Base-by-base conservation (phyloP, 2,329 filamentous ascomycete genomes). In the Aciculosporium take region DNA sequence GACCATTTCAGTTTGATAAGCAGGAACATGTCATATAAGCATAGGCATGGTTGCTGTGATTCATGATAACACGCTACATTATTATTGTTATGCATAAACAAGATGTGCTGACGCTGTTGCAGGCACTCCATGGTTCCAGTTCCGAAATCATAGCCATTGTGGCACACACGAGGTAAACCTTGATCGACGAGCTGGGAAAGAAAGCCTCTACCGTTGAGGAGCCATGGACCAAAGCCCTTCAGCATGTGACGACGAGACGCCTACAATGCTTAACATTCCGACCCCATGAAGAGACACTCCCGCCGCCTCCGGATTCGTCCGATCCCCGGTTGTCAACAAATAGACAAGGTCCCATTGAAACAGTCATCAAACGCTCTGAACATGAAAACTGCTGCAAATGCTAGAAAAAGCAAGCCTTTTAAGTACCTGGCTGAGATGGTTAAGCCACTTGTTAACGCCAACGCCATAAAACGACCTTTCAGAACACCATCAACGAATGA, bases 401-500 rank as follows among this genome's bases (percentile, higher is more conserved):
- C 18, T 23, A 15, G 20, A 38, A 38, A 3, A 17, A 8, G 13
- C 18, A 12, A 38, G 27, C 37, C 24, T 35, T 30, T 13, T 23
- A 37, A 23, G 24, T 23, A 15, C 18, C 18, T n/a, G 17, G 20
- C 23, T 12, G n/a, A 30, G 28, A 21, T 31, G 13, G 9, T 31
- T 18, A 18, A 38, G 13, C 20, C 9, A 20, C 17, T 10, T 23
- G 6, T 17, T 37, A 15, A 10, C n/a, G 27, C 13, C n/a, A 4
- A 23, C 30, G 27, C 7, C 25, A 17, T 37, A 3, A 12, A 3
- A 8, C 28, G 18, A 29, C 36, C 29, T 15, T 12, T 25, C 23
- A n/a, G 24, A 17, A 18, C 17, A 9, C 18, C 5, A 7, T 48
- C 44, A 80, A 50, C 86, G 79, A 54, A 94, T 94, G 41, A 88